Evolutionary conservation across 208 protist species (phyloP).

Genomic region (Crithidia acanthocephali): DNA sequence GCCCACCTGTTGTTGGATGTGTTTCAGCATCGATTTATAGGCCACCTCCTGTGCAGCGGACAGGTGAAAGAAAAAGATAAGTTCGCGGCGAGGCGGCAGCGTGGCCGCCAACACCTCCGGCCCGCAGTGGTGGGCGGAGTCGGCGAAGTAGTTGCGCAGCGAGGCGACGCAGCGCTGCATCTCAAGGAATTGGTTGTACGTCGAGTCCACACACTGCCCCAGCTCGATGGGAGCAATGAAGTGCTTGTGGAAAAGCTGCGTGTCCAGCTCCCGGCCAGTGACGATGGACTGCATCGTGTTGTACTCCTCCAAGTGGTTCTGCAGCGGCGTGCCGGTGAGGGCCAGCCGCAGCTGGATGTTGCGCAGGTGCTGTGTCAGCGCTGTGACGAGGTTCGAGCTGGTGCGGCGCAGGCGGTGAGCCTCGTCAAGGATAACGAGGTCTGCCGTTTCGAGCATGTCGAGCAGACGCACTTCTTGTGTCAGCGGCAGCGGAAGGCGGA

Average conservation of each 20-base stretch:
- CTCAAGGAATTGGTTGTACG: conserved; percentile 67
- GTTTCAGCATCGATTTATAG: conserved; percentile 69
- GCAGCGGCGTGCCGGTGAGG: conserved; percentile 90
- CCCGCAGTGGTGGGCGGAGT: conserved; percentile 74
- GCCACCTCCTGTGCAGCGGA: conserved; percentile 61
- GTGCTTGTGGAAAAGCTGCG: conserved; percentile 55
- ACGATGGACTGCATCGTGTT: conserved; percentile 89
- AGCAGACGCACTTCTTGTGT: conserved; percentile 38
- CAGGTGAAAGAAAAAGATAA: conserved; percentile 68
- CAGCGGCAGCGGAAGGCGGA: conserved; percentile 52
- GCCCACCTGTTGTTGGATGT: conserved; percentile 20
- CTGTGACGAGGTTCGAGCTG: conserved; percentile 53
- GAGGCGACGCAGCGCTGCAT: conserved; percentile 82
- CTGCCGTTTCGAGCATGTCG: conserved; percentile 68
- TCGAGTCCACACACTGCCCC: conserved; percentile 74
- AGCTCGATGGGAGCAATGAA: conserved; percentile 73
- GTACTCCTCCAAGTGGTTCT: conserved; percentile 93
- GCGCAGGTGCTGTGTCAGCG: conserved; percentile 51
- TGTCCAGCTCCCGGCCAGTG: conserved; percentile 54
- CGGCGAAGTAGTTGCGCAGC: conserved; percentile 67
- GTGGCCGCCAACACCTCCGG: conserved; percentile 70
- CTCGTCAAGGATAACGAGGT: conserved; percentile 87
- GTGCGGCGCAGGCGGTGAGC: conserved; percentile 68
- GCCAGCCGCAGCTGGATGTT: conserved; percentile 78
- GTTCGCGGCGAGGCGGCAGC: conserved; percentile 73